Evolutionary conservation across 352 stramenopile species (phyloP), one percentile per base, ranked within the genome.

Genomic region (Salisapilia sapeloensis): DNA sequence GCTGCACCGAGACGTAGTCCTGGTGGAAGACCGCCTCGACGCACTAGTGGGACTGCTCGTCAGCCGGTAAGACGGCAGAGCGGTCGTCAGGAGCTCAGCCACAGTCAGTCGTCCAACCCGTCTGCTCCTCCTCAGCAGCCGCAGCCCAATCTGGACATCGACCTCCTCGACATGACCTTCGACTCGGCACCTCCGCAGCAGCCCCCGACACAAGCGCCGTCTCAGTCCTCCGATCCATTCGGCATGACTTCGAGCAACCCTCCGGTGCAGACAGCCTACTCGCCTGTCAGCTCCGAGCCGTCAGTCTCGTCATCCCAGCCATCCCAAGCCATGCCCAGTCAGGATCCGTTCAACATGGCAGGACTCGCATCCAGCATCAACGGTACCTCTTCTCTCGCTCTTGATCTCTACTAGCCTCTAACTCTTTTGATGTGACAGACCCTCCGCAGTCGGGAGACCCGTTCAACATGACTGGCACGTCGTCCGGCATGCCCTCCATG

Each of bases 131-230:
- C 40, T 6, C 45, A 49, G 17, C 46, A 38, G 20, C 56, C 50
- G 31, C 48, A 57, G 16, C 29, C 56, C 8, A 67, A 61, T 29
- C 60, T 74, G 2, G 63, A 86, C 46, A 60, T 89, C 27, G 77
- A 92, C 37, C 48, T 92, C 40, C 48, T 92, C 6, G 74, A 86
- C 35, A 87, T 92, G 33, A 71, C 64, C 4, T 90, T 90, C 36
- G 72, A 86, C 18, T 52, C 69, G 0, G 53, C 64, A 27, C 42
- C 53, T 6, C 57, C 60, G 46, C 34, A 53, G 50, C 24, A 30
- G 10, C 48, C 42, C 32, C 18, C 35, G 40, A 24, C 31, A 58
- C 48, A 44, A 42, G 42, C 44, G 8, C 44, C 33, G 10, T 47
- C 50, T 17, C 55, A 58, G 22, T 34, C 28, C 23, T 31, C 34